Percentiles rank a stretch among this genome's conserved stretches.
phyloP scores from a whole-genome alignment of 192 early-diverging fungal genomes.

The Coemansia sp. region DNA sequence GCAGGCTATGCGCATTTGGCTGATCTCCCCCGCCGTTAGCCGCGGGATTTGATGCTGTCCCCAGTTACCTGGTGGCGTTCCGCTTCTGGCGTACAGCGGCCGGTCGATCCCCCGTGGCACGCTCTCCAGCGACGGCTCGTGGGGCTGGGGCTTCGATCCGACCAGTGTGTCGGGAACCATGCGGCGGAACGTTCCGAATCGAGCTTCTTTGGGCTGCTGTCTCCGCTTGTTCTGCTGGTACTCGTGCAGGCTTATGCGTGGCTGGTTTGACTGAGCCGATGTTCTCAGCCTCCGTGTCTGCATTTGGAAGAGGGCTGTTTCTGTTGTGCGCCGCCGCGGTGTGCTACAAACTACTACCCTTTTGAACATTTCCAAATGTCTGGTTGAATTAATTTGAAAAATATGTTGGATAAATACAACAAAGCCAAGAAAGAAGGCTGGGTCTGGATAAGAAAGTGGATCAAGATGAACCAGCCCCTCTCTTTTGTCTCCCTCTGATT shows the following conservation, averaged over 20 bases:
- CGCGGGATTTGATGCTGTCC: slow-evolving; percentile 35
- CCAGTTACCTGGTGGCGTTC: slow-evolving; percentile 52
- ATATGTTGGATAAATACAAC: too few relatives aligned
- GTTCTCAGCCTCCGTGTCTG: background rate
- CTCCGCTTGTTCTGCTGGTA: background rate
- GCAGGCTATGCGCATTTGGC: slow-evolving; percentile 53
- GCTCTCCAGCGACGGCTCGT: slow-evolving; percentile 25
- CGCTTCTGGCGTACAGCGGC: slow-evolving; percentile 61
- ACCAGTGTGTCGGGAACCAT: slow-evolving; percentile 29
- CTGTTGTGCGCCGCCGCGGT: background rate
- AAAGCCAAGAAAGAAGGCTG: too few relatives aligned
- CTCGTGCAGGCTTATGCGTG: slow-evolving; percentile 1
- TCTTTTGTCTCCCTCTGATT: too few relatives aligned
- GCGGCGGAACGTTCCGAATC: slow-evolving; percentile 35
- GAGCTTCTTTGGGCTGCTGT: background rate
- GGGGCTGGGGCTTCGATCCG: slow-evolving; percentile 21
- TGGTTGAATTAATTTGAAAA: background rate
- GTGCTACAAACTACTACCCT: background rate
- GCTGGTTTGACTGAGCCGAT: background rate
- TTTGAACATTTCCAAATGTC: background rate
- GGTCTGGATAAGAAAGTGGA: too few relatives aligned
- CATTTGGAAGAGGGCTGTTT: background rate
- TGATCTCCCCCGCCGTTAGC: slow-evolving; percentile 40
- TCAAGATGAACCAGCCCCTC: too few relatives aligned
- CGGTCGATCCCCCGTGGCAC: slow-evolving; percentile 51